Evolutionary conservation across 306 rosid species (phyloP).

Genomic region (Trifolium fragiferum): DNA sequence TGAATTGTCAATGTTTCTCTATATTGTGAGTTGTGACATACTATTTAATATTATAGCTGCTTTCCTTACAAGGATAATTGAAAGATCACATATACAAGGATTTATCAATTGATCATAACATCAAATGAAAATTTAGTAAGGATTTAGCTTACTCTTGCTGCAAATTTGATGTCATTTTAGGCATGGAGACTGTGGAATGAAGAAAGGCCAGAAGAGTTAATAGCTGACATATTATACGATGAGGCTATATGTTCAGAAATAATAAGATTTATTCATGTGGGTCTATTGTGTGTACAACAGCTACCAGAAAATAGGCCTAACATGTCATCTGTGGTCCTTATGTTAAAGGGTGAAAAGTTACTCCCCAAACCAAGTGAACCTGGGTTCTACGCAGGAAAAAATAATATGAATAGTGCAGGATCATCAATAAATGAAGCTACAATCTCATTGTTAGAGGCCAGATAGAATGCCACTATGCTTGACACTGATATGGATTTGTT

Average conservation of each 20-base stretch:
- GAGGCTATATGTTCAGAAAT: not conserved
- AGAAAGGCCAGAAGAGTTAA: not conserved
- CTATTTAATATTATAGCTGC: not conserved
- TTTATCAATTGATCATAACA: not conserved
- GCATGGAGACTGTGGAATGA: not conserved
- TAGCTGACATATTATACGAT: not conserved
- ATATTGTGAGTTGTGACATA: not conserved
- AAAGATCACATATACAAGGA: too few relatives aligned
- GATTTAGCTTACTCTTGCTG: not conserved
- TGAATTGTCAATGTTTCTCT: not conserved
- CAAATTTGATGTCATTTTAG: not conserved
- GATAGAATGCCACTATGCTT: not conserved
- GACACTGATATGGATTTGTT: not conserved
- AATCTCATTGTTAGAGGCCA: not conserved
- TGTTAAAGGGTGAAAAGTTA: slow-evolving; percentile 5
- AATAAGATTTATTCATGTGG: not conserved
- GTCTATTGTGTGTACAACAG: slow-evolving; percentile 9
- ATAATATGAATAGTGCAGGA: not conserved
- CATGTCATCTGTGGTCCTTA: slow-evolving; percentile 1
- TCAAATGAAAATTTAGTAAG: not conserved
- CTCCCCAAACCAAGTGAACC: not conserved
- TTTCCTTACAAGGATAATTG: too few relatives aligned
- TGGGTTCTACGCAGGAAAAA: not conserved
- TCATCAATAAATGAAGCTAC: not conserved
- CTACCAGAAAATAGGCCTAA: slow-evolving; percentile 10